Evolutionary conservation across 1,284 basidiomycete genomes (phyloP), one percentile per base, ranked within the genome.

Genomic region (Trichosporon faecale): DNA sequence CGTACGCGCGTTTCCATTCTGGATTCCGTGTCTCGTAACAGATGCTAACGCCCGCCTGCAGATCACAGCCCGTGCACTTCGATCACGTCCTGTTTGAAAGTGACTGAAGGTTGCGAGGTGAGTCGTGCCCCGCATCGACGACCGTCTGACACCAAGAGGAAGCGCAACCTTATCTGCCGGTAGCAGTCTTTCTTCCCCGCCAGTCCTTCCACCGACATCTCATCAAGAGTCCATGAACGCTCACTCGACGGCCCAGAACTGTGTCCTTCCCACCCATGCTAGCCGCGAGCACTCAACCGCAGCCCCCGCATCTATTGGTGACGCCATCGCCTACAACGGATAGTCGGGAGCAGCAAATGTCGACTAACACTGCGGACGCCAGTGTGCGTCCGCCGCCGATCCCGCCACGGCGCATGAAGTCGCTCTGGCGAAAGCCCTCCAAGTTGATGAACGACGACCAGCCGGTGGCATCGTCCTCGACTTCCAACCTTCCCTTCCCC

Each of bases 281-380:
- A 33, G 57, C 57, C 29, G 57, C 57, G 57, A 60, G 57, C 57
- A 60, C 57, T 4, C 57, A 60, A 60, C 57, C 57, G 29, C 57
- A 60, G 57, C 57, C 57, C 57, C 57, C 57, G 57, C 57, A 60
- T 60, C 57, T 60, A n/a, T 18, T 60, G 29, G 57, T 60, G 57
- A 60, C 57, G 7, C 57, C 57, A 16, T 60, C 57, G 57, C 18
- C 57, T n/a, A 31, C 57, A 16, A 31, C 57, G 14, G 57, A 60
- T 60, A 60, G 57, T 12, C 57, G 57, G 57, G 57, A 60, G 57
- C 57, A 60, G 29, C 57, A 31, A 31, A 60, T 60, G 57, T 60
- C 57, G 3, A 31, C 57, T 5, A 31, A n/a, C 18, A 31, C 57
- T 16, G 57, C 27, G 27, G 27, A 29, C 27, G 57, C 16, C 57